A percentile compares a stretch with the other conserved stretches of the same genome.
These are phyloP conservation scores for Aspergillus udagawae DNA, from an alignment of 2,329 filamentous ascomycete species.

Conservation along the genomic window DNA sequence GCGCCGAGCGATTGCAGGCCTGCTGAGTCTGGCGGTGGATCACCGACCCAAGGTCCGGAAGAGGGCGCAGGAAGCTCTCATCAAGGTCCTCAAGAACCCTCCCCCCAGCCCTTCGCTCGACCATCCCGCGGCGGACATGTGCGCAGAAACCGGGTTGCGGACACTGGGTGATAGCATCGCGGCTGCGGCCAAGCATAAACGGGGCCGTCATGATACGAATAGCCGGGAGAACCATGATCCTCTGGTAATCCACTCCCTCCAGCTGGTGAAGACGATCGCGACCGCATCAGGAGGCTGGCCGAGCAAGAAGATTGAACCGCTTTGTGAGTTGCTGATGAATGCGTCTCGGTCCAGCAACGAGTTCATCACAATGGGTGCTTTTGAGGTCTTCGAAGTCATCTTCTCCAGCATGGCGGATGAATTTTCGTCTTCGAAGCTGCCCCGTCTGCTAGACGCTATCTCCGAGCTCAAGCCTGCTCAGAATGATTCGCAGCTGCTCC, in stretches of 20 bases:
- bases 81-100: conserved; percentile 74
- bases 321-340: conserved; percentile 83
- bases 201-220: conserved; percentile 41
- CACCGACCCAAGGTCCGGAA: conserved; percentile 90
- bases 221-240: conserved; percentile 65
- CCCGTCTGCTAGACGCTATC: conserved; percentile 84
- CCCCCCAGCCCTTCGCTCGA: conserved; percentile 90
- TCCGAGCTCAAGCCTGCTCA: conserved; percentile 84
- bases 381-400: conserved; percentile 96
- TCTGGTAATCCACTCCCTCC: conserved; percentile 82
- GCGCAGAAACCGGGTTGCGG: conserved; percentile 82
- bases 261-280: conserved; percentile 87
- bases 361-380: conserved; percentile 92
- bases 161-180: conserved; percentile 70
- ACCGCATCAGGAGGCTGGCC: conserved; percentile 90
- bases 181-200: conserved; percentile 64
- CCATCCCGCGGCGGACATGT: conserved; percentile 93
- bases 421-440: conserved; percentile 82
- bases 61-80: conserved; percentile 83
- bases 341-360: conserved; percentile 91
- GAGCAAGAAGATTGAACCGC: conserved; percentile 85
- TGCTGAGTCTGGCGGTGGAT: conserved; percentile 81
- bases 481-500: conserved; percentile 90
- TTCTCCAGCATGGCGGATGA: conserved; percentile 89
- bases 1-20: conserved; percentile 77